Evolutionary conservation across 768 basidiomycete genomes (phyloP), one percentile per base, ranked within the genome.

Genomic region (Pleurotus pulmonarius): DNA sequence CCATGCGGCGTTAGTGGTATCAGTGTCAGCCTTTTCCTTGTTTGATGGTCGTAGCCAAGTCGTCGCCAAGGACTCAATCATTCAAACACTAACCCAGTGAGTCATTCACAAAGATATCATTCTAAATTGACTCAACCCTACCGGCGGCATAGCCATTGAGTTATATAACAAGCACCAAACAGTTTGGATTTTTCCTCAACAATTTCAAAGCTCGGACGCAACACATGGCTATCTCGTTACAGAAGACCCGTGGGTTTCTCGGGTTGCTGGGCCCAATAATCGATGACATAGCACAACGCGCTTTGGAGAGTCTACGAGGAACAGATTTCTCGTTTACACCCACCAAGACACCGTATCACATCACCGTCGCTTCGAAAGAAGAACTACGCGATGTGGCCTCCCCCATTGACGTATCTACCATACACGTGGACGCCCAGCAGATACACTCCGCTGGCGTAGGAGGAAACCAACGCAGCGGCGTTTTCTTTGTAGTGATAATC

Each of bases 401-500:
- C 12, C 59, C 69, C 2, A 8, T 34, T 4, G 59, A 69, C 34
- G 41, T 70, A 18, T 46, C 63, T n/a, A 58, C 59, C 2, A 52
- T 69, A 20, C 54, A 63, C n/a, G 58, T 56, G 2, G 69, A 73
- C 58, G 62, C 65, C 4, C 63, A 57, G 7, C 61, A 71, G 41
- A 49, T 81, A n/a, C 70, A 72, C 47, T 45, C 65, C 39, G 62
- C 70, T n/a, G 78, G 80, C 5, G 56, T 78, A 5, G 78, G 79
- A 9, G 75, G 74, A n/a, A 69, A 65, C 45, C 34, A 13, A 1
- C 49, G 58, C 7, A 29, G 58, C n/a, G 68, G 65, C 1, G 69
- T 75, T n/a, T 73, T 66, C 59, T 84, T 78, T 62, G 71, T 79
- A 15, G 75, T 81, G 7, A 67, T 83, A n/a, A 68, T 83, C 2